These are phyloP conservation scores for Mycena polygramma DNA, from an alignment of 768 basidiomycete genomes.

Conservation along the genomic window DNA sequence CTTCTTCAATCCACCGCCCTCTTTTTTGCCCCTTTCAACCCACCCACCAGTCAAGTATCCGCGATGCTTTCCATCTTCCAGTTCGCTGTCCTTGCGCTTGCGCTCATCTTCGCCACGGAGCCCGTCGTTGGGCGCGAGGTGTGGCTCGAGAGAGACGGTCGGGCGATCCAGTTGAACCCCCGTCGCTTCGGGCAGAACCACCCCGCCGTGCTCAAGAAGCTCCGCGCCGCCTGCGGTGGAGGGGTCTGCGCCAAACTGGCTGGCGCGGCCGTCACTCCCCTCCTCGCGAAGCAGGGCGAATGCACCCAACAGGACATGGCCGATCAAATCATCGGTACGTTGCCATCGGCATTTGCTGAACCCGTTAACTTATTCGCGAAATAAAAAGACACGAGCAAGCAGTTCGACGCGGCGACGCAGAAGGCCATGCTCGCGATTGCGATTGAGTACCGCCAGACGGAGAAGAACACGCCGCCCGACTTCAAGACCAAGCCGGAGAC, in stretches of 20 bases:
- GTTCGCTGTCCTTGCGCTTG: conserved; percentile 39
- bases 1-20: conserved; percentile 4
- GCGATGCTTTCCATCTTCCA: conserved; percentile 38
- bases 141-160: conserved; percentile 64
- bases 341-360: background rate
- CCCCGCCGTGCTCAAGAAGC: conserved; percentile 59
- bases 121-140: conserved; percentile 54
- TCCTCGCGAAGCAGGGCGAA: conserved; percentile 64
- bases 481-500: conserved; percentile 65
- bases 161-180: conserved; percentile 61
- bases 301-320: conserved; percentile 72
- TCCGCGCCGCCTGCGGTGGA: conserved; percentile 61
- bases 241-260: conserved; percentile 63
- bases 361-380: background rate
- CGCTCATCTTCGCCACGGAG: conserved; percentile 36
- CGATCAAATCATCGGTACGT: conserved; percentile 67
- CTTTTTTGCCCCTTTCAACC: conserved; percentile 29
- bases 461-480: conserved; percentile 75
- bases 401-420: conserved; percentile 65
- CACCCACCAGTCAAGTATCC: conserved; percentile 36
- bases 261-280: conserved; percentile 63
- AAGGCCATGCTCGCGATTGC: conserved; percentile 67
- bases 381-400: conserved; percentile 60
- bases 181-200: conserved; percentile 68
- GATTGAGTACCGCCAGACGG: conserved; percentile 64